phyloP scores from a whole-genome alignment of 495 filamentous ascomycete genomes.

The Bacidia rubella region DNA sequence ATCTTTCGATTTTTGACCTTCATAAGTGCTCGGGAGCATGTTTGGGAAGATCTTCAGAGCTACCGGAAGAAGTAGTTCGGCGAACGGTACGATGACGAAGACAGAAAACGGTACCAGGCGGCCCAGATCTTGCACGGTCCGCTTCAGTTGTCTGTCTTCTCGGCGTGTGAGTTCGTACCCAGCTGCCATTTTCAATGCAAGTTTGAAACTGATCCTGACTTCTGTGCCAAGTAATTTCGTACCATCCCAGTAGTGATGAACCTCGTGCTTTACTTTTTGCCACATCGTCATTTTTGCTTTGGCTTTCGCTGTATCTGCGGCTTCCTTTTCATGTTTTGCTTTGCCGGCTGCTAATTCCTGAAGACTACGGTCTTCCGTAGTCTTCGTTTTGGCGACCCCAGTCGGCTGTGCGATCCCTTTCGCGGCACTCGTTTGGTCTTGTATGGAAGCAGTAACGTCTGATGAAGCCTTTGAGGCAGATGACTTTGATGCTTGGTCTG shows the following conservation, averaged over 20 bases:
- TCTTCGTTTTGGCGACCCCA: conserved; percentile 29
- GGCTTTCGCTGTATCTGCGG: conserved; percentile 57
- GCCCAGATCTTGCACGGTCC: conserved; percentile 85
- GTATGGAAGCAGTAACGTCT: conserved; percentile 22
- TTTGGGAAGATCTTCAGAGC: conserved; percentile 94
- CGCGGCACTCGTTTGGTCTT: conserved; percentile 14
- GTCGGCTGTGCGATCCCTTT: conserved; percentile 24
- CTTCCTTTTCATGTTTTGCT: conserved; percentile 35
- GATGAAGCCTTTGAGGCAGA: conserved; percentile 18
- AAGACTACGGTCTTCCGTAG: conserved; percentile 30
- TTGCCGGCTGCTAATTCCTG: conserved; percentile 35
- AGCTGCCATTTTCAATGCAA: conserved; percentile 93
- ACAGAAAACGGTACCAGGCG: conserved; percentile 92
- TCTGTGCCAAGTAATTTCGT: conserved; percentile 94
- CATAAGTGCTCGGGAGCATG: conserved; percentile 91
- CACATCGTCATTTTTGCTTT: conserved; percentile 73
- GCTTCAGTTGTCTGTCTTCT: conserved; percentile 74
- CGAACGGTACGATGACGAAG: conserved; percentile 93
- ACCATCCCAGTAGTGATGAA: conserved; percentile 94
- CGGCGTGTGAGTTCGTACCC: conserved; percentile 92
- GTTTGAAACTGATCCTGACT: conserved; percentile 75
- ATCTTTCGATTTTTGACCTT: conserved; percentile 80
- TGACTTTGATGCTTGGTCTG: conserved; percentile 24
- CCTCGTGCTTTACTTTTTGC: conserved; percentile 88
- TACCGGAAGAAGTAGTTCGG: conserved; percentile 85